Conservation (phyloP, 1,284 basidiomycete species). For the Ceratobasidium sp. region DNA sequence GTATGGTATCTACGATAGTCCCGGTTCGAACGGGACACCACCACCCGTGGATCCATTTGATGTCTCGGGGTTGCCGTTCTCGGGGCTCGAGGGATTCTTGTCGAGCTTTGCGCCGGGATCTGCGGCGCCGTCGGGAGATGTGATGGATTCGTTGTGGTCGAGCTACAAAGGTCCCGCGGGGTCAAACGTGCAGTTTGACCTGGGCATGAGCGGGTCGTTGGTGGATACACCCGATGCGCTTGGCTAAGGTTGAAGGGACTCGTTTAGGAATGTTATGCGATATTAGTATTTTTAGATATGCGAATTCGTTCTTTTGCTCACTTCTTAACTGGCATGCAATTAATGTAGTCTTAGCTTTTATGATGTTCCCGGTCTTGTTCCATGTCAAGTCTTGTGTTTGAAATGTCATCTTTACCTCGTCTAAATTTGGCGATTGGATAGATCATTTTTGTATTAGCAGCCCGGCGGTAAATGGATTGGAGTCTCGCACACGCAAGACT, state of each 20-base stretch:
- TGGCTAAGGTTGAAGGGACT: constrained; percentile 3
- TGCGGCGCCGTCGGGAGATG: constrained; percentile 23
- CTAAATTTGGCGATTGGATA: not conserved
- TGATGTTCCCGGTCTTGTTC: not conserved
- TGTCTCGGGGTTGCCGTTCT: constrained; percentile 34
- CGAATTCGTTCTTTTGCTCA: not conserved
- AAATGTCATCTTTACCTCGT: not conserved
- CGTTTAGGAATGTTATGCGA: not conserved
- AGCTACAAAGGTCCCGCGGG: constrained; percentile 34
- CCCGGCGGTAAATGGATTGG: not conserved
- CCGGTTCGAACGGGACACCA: constrained; percentile 30
- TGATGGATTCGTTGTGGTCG: constrained; percentile 36
- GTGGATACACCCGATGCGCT: constrained; percentile 27
- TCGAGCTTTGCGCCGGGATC: constrained; percentile 34
- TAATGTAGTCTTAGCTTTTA: constrained; percentile 35
- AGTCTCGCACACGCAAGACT: not conserved
- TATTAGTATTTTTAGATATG: constrained; percentile 27
- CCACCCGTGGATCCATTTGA: constrained; percentile 34
- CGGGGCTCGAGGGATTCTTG: constrained; percentile 34
- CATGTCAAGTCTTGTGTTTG: not conserved
- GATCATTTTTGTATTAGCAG: constrained; percentile 1
- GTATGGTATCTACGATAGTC: constrained; percentile 32
- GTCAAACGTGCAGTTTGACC: constrained; percentile 30
- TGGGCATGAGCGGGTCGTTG: constrained; percentile 20
- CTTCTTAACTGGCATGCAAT: not conserved